These are phyloP conservation scores for Citrus medica DNA, from an alignment of 345 rosid species.

Conservation along the genomic window DNA sequence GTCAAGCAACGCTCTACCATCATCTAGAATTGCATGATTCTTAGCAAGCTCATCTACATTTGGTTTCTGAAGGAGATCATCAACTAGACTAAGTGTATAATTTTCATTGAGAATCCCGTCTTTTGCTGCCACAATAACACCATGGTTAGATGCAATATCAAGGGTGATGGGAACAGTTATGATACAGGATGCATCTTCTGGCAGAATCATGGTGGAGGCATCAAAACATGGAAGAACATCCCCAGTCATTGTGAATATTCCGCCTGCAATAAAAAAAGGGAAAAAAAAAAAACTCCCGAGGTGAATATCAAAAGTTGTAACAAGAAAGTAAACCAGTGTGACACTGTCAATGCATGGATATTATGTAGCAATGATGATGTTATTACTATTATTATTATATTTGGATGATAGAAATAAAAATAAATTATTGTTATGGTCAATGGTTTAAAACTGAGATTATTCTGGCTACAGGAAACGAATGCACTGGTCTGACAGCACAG, in stretches of 20 bases:
- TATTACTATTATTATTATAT: not conserved
- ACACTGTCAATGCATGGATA: not conserved
- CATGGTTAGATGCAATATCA: conserved; percentile 93
- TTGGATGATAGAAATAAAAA: not conserved
- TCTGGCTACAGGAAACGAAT: not conserved
- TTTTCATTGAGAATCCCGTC: conserved; percentile 33
- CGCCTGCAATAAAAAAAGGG: conserved; percentile 46
- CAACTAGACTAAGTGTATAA: conserved; percentile 56
- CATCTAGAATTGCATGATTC: conserved; percentile 74
- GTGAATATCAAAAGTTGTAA: not conserved
- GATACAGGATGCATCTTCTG: conserved; percentile 76
- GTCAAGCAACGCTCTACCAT: conserved; percentile 90
- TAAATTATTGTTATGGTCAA: not conserved
- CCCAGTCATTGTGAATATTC: conserved; percentile 91
- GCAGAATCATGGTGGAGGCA: conserved; percentile 71
- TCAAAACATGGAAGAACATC: conserved; percentile 99
- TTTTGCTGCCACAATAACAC: conserved; percentile 82
- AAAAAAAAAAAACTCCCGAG: not conserved
- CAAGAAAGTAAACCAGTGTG: not conserved
- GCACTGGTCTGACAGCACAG: not conserved
- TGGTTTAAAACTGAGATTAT: not conserved
- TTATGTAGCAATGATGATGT: not conserved
- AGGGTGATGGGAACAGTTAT: conserved; percentile 94
- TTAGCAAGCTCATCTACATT: conserved; percentile 59
- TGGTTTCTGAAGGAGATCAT: conserved; percentile 92